A percentile compares a stretch with the other conserved stretches of the same genome.
phyloP scores from a whole-genome alignment of 768 basidiomycete species.

The Phanerochaete carnosa region DNA sequence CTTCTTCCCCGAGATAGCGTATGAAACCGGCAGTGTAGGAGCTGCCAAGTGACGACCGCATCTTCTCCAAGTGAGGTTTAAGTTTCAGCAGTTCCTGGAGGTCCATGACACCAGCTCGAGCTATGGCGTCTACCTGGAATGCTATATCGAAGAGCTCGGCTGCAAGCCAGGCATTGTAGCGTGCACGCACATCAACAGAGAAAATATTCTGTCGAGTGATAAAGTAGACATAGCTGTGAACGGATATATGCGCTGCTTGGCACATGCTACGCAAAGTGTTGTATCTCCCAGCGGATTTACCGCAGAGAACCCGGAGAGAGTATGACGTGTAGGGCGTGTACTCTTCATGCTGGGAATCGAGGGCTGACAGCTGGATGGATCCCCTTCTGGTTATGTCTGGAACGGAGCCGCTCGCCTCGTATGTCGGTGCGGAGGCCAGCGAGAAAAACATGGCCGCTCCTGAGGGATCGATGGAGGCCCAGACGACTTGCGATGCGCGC shows the following conservation, averaged over 20 bases:
- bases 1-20: not conserved
- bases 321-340: slow-evolving; percentile 41
- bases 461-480: slow-evolving; percentile 31
- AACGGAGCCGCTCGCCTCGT: slow-evolving; percentile 21
- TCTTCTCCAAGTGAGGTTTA: slow-evolving; percentile 30
- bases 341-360: not conserved
- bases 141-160: slow-evolving; percentile 49
- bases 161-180: slow-evolving; percentile 32
- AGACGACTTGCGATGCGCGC: slow-evolving; percentile 40
- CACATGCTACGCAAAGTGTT: slow-evolving; percentile 35
- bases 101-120: slow-evolving; percentile 39
- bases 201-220: slow-evolving; percentile 38
- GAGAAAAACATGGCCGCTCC: slow-evolving; percentile 39
- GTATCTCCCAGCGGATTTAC: slow-evolving; percentile 30
- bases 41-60: slow-evolving; percentile 31
- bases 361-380: not conserved
- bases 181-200: slow-evolving; percentile 29
- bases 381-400: not conserved
- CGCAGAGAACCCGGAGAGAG: slow-evolving; percentile 48
- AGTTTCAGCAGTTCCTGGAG: slow-evolving; percentile 47
- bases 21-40: slow-evolving; percentile 29
- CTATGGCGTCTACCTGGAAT: slow-evolving; percentile 53
- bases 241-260: slow-evolving; percentile 31
- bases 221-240: slow-evolving; percentile 29
- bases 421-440: slow-evolving; percentile 40